Conservation (phyloP, 495 filamentous ascomycete species). For the Gamarada debralockiae region DNA sequence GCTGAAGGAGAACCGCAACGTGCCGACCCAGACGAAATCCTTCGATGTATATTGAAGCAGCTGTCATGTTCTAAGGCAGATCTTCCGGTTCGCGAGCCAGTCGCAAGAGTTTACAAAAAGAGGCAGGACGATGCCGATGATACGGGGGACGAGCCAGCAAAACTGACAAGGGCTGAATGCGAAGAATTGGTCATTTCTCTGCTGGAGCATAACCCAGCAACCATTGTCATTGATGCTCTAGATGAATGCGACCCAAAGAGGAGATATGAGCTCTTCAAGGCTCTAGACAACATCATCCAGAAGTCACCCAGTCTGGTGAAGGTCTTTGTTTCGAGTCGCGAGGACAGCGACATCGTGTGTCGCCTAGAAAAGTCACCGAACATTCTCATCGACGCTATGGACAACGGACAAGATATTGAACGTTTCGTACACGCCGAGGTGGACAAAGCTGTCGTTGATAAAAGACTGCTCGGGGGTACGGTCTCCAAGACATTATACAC, state of each 20-base stretch:
- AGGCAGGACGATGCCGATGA: not conserved
- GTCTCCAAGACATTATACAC: not conserved
- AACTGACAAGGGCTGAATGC: constrained; percentile 2
- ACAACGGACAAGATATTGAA: constrained; percentile 31
- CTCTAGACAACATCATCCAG: constrained; percentile 27
- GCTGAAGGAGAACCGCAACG: constrained; percentile 13
- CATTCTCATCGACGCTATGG: constrained; percentile 25
- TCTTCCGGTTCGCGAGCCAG: not conserved
- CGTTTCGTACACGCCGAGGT: constrained; percentile 25
- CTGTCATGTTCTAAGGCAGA: constrained; percentile 3
- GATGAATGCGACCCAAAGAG: constrained; percentile 38
- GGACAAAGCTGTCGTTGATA: constrained; percentile 1
- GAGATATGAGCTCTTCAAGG: constrained; percentile 30
- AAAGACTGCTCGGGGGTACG: constrained; percentile 2
- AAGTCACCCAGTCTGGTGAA: constrained; percentile 30
- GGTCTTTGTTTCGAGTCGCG: constrained; percentile 34
- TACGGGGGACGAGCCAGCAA: not conserved
- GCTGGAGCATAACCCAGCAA: constrained; percentile 22
- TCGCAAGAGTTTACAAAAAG: no score
- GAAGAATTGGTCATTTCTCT: constrained; percentile 1
- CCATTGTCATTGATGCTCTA: constrained; percentile 42
- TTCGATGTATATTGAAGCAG: constrained; percentile 9
- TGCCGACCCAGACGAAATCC: constrained; percentile 7
- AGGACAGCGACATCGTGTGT: constrained; percentile 33
- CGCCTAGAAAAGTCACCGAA: constrained; percentile 26